Base-by-base conservation (phyloP, 495 filamentous ascomycete genomes). In the Penicillium maclennaniae region DNA sequence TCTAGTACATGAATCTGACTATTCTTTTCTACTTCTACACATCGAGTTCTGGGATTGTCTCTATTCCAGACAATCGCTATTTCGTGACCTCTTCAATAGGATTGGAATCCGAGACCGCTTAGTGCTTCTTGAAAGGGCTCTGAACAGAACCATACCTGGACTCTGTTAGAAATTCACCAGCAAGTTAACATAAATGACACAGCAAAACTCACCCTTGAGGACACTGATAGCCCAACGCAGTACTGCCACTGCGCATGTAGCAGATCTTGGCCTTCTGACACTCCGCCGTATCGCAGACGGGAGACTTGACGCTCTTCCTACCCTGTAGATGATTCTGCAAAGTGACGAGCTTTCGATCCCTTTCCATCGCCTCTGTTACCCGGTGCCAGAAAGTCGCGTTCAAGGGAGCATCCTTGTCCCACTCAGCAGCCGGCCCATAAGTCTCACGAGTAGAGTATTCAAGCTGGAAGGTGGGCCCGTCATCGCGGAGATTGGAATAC, bases 281-380 rank as follows among this genome's bases (percentile, higher is more conserved):
- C 14, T 62, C 75, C 1, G 50, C 58, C 37, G 63, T 81, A 14
- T 71, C 75, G 51, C 82, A 85, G 19, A 72, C 72, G 0, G 80
- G 79, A 15, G 71, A 79, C 58, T 66, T 65, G 3, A 78, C 64
- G 43, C 76, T 80, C 48, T 54, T 63, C 58, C 79, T 81, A 4
- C 82, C 82, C 59, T 84, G 77, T 48, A 74, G 76, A 14, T 68
- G 71, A 55, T 81, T 84, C 43, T 82, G 81, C 39, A 67, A 52
- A 8, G 62, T 69, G 7, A 79, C 76, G 16, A 85, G 61, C 15
- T 46, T 65, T 10, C 63, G 49, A 49, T 84, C 72, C 15, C 46
- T 60, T 64, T 83, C 80, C 82, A 83, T 84, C 0, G 76, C 79
- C 53, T 81, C 79, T 4, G 80, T 83, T 3, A 84, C 80, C 19